phyloP scores from a whole-genome alignment of 768 basidiomycete species.

The Lanmaoa pseudosensibilis region DNA sequence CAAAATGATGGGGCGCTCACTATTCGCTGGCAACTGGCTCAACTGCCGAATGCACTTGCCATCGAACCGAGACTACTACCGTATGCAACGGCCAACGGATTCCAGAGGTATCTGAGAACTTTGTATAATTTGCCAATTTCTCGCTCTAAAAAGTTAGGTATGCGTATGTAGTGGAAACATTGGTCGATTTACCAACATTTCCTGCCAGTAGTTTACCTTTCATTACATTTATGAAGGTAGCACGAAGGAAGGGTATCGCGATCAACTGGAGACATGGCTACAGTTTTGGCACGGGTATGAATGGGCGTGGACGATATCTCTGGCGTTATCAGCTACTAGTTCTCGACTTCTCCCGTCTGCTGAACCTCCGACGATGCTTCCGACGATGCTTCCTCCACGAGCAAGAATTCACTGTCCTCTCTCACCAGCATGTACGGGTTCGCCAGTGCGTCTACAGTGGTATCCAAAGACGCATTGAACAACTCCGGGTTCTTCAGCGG shows the following conservation, averaged over 20 bases:
- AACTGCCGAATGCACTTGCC: conserved; percentile 74
- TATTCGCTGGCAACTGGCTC: too few relatives aligned
- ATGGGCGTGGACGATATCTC: not conserved
- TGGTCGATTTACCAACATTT: not conserved
- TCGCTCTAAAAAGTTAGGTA: conserved; percentile 10
- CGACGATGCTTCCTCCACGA: not conserved
- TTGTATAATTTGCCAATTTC: conserved; percentile 2
- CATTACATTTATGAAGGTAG: not conserved
- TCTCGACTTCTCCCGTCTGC: not conserved
- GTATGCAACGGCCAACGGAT: conserved; percentile 70
- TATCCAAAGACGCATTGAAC: conserved; percentile 2
- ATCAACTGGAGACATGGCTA: not conserved
- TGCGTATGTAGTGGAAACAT: not conserved
- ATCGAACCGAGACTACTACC: conserved; percentile 76
- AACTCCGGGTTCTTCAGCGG: conserved; percentile 1
- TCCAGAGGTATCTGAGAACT: conserved; percentile 49
- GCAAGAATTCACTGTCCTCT: not conserved
- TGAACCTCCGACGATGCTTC: not conserved
- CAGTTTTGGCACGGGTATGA: not conserved
- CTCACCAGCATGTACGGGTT: conserved; percentile 2
- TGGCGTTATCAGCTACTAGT: not conserved
- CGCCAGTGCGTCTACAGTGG: not conserved
- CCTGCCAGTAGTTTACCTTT: not conserved
- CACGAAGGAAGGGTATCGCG: not conserved
- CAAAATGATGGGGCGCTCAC: too few relatives aligned